Evolutionary conservation across 257 asterid genomes (phyloP).

Genomic region (Cinchona pubescens): DNA sequence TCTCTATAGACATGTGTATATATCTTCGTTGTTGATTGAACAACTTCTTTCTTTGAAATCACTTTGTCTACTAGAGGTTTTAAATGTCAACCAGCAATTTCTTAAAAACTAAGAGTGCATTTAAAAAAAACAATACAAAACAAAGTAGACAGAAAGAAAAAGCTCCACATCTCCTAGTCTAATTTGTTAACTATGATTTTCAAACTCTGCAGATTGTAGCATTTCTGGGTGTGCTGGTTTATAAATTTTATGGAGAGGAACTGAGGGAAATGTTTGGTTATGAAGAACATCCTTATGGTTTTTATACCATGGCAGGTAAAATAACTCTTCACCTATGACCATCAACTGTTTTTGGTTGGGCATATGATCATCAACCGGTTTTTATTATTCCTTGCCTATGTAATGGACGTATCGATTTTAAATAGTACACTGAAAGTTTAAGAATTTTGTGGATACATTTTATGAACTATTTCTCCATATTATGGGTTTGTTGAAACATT

Average conservation of each 20-base stretch:
- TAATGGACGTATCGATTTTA: neutral
- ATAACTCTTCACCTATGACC: slow-evolving; percentile 13
- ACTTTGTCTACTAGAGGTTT: neutral
- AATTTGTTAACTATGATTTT: neutral
- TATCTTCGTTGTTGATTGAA: neutral
- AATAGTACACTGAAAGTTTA: neutral
- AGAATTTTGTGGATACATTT: neutral
- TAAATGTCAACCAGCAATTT: neutral
- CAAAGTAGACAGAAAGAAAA: too few relatives aligned
- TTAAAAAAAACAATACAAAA: too few relatives aligned
- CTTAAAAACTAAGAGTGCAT: neutral
- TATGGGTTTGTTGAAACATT: neutral
- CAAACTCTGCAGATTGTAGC: slow-evolving; percentile 76
- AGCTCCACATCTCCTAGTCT: neutral
- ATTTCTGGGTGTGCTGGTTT: slow-evolving; percentile 87
- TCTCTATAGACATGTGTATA: too few relatives aligned
- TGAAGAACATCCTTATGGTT: slow-evolving; percentile 96
- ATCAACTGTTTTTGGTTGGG: neutral
- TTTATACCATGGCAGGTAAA: slow-evolving; percentile 94
- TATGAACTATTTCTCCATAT: neutral
- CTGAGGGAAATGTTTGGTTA: slow-evolving; percentile 98
- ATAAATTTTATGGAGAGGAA: slow-evolving; percentile 93
- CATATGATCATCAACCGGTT: too few relatives aligned
- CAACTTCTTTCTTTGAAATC: neutral
- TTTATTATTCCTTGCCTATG: neutral